Evolutionary conservation across 768 basidiomycete genomes (phyloP), one percentile per base, ranked within the genome.

Genomic region (Tricholoma hemisulphureum): DNA sequence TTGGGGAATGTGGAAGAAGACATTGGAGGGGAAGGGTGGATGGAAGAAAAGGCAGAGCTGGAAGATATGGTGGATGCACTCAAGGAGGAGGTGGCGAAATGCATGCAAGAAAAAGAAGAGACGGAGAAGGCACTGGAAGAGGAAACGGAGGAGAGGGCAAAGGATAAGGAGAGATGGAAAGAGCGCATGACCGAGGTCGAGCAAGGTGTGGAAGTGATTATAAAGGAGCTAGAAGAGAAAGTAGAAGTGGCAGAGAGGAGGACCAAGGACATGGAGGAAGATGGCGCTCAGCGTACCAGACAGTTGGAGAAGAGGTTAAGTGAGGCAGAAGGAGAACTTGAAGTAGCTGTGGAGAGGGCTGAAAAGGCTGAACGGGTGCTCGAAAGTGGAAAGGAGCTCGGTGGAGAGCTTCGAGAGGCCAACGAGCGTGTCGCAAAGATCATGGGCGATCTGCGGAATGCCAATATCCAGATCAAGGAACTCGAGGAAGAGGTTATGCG

Each of bases 121-220:
- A 57, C 77, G 8, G 75, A 79, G 62, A 71, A 72, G 53, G 78
- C 75, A 13, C 70, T 90, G 1, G 78, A 82, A 49, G 74, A 71
- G 35, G 89, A 91, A 68, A 80, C 68, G 55, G 73, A 70, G 20
- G 87, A 82, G 49, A 77, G 89, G n/a, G 72, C 78, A 11, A 77
- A 77, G 51, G 89, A 91, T 65, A 88, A 86, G 59, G 83, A 85
- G 26, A 73, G 83, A 43, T 93, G 87, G 85, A 83, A 82, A 62
- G 83, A 81, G 51, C 78, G 87, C 45, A 89, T 92, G 83, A 63
- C 61, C 8, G 89, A 90, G 58, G 87, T 90, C 8, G 86, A 91
- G 69, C 75, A 74, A 51, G 88, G 87, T 4, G 89, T 90, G 24
- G 81, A 82, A 34, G 82, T 73, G 8, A 86, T 92, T 56, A 76